phyloP scores from a whole-genome alignment of 768 basidiomycete species.

The Cystofilobasidium ferigula region DNA sequence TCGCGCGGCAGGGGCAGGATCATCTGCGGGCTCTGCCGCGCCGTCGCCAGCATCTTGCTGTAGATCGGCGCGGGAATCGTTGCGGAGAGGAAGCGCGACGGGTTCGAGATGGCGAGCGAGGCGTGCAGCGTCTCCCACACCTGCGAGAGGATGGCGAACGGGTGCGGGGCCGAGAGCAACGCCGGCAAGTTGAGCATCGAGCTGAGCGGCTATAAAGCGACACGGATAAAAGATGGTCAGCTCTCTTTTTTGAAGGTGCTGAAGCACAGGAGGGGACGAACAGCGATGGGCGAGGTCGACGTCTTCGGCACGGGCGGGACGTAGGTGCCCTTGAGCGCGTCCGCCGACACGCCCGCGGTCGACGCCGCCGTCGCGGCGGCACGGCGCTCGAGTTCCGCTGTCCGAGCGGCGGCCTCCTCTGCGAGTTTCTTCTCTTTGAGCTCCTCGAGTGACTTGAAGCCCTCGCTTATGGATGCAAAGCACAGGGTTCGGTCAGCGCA shows the following conservation, averaged over 20 bases:
- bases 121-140: slow-evolving; percentile 86
- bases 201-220: slow-evolving; percentile 54
- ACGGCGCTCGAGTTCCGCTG: slow-evolving; percentile 26
- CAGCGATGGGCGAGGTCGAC: slow-evolving; percentile 33
- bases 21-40: slow-evolving; percentile 63
- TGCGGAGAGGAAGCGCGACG: slow-evolving; percentile 76
- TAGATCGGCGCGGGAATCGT: slow-evolving; percentile 64
- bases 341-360: background rate
- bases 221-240: background rate
- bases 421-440: slow-evolving; percentile 34
- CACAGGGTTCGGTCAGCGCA: background rate
- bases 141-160: slow-evolving; percentile 59
- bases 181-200: slow-evolving; percentile 67
- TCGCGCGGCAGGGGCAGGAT: slow-evolving; percentile 65
- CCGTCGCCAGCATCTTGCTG: slow-evolving; percentile 51
- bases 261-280: slow-evolving; percentile 27
- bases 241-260: background rate
- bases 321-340: background rate
- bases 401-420: slow-evolving; percentile 29
- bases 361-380: background rate
- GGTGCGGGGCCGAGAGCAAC: slow-evolving; percentile 54
- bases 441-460: slow-evolving; percentile 40
- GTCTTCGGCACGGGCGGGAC: background rate
- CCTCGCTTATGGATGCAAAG: slow-evolving; percentile 38
- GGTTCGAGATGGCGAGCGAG: slow-evolving; percentile 64